Conservation (phyloP, 352 stramenopile genomes). For the Saprolegnia diclina region DNA sequence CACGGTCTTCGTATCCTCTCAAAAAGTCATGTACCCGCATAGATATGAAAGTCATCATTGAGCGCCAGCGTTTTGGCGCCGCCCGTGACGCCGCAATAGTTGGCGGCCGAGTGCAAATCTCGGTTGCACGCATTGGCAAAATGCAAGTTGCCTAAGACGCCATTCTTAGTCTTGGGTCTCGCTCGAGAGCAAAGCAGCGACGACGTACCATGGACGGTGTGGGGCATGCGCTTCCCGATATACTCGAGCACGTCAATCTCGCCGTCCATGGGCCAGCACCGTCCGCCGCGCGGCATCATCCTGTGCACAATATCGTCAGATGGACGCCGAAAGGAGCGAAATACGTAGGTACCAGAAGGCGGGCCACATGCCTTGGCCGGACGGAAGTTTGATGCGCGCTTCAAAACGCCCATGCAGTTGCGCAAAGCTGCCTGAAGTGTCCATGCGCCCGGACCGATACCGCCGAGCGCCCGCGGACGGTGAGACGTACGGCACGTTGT, state of each 20-base stretch:
- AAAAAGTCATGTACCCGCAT: slow-evolving; percentile 1
- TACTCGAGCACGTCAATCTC: slow-evolving; percentile 26
- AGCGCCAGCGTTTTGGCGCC: background rate
- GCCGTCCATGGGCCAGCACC: slow-evolving; percentile 24
- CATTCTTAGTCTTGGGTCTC: too few species aligned
- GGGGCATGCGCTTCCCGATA: background rate
- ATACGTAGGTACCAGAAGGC: slow-evolving; percentile 31
- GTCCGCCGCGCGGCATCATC: slow-evolving; percentile 16
- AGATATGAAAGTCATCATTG: slow-evolving; percentile 5
- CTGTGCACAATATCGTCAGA: background rate
- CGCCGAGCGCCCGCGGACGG: background rate
- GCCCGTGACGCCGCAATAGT: slow-evolving; percentile 5
- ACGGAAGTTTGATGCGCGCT: slow-evolving; percentile 30
- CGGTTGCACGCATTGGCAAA: slow-evolving; percentile 16
- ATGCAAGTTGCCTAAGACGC: slow-evolving; percentile 18
- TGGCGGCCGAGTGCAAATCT: background rate
- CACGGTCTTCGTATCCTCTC: background rate
- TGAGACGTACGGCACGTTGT: background rate
- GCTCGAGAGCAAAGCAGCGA: background rate
- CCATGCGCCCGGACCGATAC: slow-evolving; percentile 32
- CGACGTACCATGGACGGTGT: slow-evolving; percentile 10
- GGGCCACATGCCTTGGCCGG: slow-evolving; percentile 32
- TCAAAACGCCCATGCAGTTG: slow-evolving; percentile 33
- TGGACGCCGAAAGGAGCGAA: too few species aligned
- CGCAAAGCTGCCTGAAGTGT: slow-evolving; percentile 27